Percentiles rank a stretch among this genome's conserved stretches.
phyloP scores from a whole-genome alignment of 2,329 filamentous ascomycete species.

The Fusarium bactridioides region DNA sequence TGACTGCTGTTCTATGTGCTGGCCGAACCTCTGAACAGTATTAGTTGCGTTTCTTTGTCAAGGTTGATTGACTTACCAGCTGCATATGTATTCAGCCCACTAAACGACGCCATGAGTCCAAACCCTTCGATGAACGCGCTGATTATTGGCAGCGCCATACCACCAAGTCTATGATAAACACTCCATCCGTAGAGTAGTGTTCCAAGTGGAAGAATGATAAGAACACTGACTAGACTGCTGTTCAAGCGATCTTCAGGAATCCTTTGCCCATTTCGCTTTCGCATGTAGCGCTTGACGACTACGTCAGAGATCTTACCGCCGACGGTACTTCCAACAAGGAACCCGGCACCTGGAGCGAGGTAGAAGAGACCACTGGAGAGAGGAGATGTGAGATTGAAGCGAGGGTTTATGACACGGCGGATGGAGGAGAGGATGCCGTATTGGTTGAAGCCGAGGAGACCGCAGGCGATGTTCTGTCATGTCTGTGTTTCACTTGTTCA shows the following conservation, averaged over 20 bases:
- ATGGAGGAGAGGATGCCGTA: constrained; percentile 69
- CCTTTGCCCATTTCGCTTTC: constrained; percentile 45
- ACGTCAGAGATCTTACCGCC: constrained; percentile 61
- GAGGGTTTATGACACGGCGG: constrained; percentile 72
- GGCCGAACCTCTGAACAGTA: constrained; percentile 27
- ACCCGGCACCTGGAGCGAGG: constrained; percentile 72
- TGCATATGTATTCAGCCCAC: constrained; percentile 50
- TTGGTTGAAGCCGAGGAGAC: constrained; percentile 40
- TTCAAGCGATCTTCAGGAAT: constrained; percentile 46
- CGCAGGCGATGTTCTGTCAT: constrained; percentile 37
- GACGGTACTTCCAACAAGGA: constrained; percentile 69
- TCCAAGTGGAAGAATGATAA: constrained; percentile 44
- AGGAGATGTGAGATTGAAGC: constrained; percentile 70
- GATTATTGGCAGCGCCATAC: constrained; percentile 47
- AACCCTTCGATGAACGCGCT: constrained; percentile 45
- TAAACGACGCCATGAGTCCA: constrained; percentile 50
- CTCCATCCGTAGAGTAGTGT: constrained; percentile 49
- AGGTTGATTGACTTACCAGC: constrained; percentile 39
- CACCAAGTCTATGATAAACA: constrained; percentile 44
- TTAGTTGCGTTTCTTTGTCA: not conserved
- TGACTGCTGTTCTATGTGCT: constrained; percentile 36
- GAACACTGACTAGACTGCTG: constrained; percentile 42
- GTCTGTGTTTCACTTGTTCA: not conserved
- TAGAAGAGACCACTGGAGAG: constrained; percentile 73
- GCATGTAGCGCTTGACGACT: constrained; percentile 50